Evolutionary conservation across 495 filamentous ascomycete genomes (phyloP).

Genomic region (Penicillium fimorum): DNA sequence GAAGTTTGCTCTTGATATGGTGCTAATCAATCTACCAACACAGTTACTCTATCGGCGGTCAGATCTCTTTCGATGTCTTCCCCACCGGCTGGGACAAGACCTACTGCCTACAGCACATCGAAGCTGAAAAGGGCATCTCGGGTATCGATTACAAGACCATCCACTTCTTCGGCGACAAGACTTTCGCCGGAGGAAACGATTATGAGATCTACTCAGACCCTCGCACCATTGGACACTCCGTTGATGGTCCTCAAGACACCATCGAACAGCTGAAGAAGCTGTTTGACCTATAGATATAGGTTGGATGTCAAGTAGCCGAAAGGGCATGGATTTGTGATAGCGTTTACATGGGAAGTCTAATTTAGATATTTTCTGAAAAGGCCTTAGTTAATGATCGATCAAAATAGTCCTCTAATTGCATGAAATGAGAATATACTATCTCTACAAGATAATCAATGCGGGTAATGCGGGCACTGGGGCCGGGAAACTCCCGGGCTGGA

Average conservation of each 20-base stretch:
- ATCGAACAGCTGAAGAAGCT: slow-evolving; percentile 70
- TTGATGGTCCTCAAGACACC: slow-evolving; percentile 79
- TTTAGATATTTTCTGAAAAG: background rate
- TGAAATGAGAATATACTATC: background rate
- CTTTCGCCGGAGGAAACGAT: slow-evolving; percentile 84
- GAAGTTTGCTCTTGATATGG: background rate
- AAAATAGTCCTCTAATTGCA: slow-evolving; percentile 14
- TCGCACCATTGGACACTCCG: slow-evolving; percentile 79
- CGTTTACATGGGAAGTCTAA: slow-evolving; percentile 16
- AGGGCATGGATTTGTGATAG: slow-evolving; percentile 16
- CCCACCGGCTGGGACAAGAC: slow-evolving; percentile 97
- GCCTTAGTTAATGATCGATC: slow-evolving; percentile 6
- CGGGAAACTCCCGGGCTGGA: slow-evolving; percentile 3
- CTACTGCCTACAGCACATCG: slow-evolving; percentile 88
- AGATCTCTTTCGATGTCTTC: slow-evolving; percentile 98
- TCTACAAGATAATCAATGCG: background rate
- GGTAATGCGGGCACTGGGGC: slow-evolving; percentile 11
- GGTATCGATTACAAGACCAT: slow-evolving; percentile 79
- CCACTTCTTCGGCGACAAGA: slow-evolving; percentile 99
- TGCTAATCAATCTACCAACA: slow-evolving; percentile 2
- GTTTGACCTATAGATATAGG: slow-evolving; percentile 60
- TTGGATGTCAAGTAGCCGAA: slow-evolving; percentile 7
- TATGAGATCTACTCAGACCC: slow-evolving; percentile 85
- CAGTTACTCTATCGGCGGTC: slow-evolving; percentile 89
- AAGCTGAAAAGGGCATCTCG: slow-evolving; percentile 72